Conservation (phyloP, 441 rosid species). For the Pelargonium citronellum region DNA sequence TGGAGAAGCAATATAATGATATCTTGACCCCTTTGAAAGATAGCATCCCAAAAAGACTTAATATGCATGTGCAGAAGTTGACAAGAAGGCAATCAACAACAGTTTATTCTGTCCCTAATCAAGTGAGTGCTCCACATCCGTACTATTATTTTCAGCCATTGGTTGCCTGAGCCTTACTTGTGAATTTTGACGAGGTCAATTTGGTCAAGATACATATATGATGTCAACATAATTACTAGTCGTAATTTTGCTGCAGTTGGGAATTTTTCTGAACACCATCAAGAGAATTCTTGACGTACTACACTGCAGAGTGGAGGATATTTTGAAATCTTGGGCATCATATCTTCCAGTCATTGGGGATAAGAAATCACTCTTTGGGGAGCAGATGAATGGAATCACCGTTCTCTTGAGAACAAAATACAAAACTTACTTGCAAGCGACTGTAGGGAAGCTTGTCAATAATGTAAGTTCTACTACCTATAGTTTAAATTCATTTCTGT, state of each 20-base stretch:
- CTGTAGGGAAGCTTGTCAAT: conserved; percentile 75
- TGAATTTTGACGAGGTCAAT: not conserved
- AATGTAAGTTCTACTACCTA: conserved; percentile 46
- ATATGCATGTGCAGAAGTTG: conserved; percentile 92
- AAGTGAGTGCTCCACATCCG: conserved; percentile 40
- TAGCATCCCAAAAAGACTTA: conserved; percentile 76
- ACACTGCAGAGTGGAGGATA: conserved; percentile 70
- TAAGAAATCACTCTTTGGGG: conserved; percentile 66
- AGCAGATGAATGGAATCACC: conserved; percentile 83
- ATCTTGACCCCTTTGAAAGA: conserved; percentile 80
- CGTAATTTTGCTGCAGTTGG: conserved; percentile 51
- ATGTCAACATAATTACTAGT: conserved; percentile 13
- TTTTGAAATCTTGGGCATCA: conserved; percentile 86
- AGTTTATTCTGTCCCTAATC: conserved; percentile 69
- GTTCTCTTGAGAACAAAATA: conserved; percentile 87
- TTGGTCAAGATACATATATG: not conserved
- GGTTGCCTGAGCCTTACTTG: not conserved
- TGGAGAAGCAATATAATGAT: conserved; percentile 87
- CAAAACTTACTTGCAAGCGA: conserved; percentile 85
- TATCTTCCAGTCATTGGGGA: conserved; percentile 69
- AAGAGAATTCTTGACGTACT: conserved; percentile 89
- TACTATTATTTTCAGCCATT: not conserved
- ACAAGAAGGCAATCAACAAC: conserved; percentile 78
- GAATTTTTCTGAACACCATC: conserved; percentile 76
- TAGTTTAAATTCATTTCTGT: not conserved